phyloP scores from a whole-genome alignment of 1,284 basidiomycete genomes.

The Moesziomyces antarcticus region DNA sequence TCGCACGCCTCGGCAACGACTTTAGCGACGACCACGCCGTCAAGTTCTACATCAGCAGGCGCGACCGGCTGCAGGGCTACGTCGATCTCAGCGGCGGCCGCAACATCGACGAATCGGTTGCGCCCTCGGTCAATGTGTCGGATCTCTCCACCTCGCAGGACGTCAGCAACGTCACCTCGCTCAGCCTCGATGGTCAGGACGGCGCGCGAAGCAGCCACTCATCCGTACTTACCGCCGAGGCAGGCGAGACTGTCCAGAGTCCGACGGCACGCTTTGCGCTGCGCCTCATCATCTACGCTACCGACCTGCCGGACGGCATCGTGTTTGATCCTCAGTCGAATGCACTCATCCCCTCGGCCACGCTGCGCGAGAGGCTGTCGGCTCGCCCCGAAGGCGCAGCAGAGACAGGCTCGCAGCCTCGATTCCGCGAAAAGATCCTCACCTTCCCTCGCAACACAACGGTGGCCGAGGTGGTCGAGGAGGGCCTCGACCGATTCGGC shows the following conservation, averaged over 20 bases:
- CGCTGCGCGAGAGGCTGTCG: conserved; percentile 35
- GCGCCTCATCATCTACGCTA: conserved; percentile 84
- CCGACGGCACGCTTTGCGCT: conserved; percentile 81
- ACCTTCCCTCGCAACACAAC: conserved; percentile 88
- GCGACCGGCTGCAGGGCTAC: conserved; percentile 40
- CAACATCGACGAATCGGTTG: conserved; percentile 26
- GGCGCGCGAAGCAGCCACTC: conserved; percentile 40
- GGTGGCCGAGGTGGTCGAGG: conserved; percentile 93
- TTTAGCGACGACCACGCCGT: conserved; percentile 96
- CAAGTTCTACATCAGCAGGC: conserved; percentile 87
- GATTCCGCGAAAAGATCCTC: conserved; percentile 61
- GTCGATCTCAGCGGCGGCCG: conserved; percentile 25
- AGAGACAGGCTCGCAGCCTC: conserved; percentile 19
- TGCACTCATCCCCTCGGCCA: conserved; percentile 75
- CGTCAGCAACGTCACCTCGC: conserved; percentile 34
- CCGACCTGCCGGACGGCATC: conserved; percentile 91
- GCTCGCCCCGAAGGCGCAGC: conserved; percentile 8
- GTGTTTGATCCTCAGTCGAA: conserved; percentile 90
- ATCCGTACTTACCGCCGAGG: conserved; percentile 39
- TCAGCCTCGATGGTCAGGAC: conserved; percentile 31
- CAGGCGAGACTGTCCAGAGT: conserved; percentile 44
- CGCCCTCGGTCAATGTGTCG: conserved; percentile 23
- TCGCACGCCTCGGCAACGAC: conserved; percentile 88
- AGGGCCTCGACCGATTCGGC: conserved; percentile 89
- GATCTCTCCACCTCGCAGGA: conserved; percentile 43